Percentiles rank a stretch among this genome's conserved stretches.
These are phyloP conservation scores for Pseudopithomyces maydicus DNA, from an alignment of 2,329 filamentous ascomycete species.

Conservation along the genomic window DNA sequence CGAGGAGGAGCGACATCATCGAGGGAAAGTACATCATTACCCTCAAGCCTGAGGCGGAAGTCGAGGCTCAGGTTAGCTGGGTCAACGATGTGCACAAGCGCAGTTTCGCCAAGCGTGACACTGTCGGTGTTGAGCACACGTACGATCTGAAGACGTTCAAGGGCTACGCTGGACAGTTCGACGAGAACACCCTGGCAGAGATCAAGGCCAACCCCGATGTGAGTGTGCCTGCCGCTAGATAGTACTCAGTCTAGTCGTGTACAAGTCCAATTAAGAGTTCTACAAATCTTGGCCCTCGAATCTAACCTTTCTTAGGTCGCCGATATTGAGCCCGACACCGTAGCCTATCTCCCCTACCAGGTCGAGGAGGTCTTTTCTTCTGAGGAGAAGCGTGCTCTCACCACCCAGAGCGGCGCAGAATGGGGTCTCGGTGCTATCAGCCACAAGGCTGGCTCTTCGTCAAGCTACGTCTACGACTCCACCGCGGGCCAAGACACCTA, in stretches of 20 bases:
- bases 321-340: constrained; percentile 20
- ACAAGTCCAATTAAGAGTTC: neutral
- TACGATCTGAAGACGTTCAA: constrained; percentile 51
- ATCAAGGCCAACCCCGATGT: constrained; percentile 41
- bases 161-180: constrained; percentile 52
- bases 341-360: constrained; percentile 17
- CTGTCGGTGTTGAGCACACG: constrained; percentile 47
- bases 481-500: constrained; percentile 40
- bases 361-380: constrained; percentile 8
- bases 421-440: constrained; percentile 32
- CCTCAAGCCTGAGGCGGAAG: constrained; percentile 23
- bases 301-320: constrained; percentile 11
- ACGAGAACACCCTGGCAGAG: constrained; percentile 47
- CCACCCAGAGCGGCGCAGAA: constrained; percentile 22
- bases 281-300: neutral
- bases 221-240: neutral
- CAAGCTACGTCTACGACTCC: constrained; percentile 23
- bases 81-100: constrained; percentile 44
- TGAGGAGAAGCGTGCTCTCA: constrained; percentile 18
- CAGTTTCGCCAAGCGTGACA: constrained; percentile 44
- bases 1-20: constrained; percentile 19
- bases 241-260: neutral
- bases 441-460: constrained; percentile 14
- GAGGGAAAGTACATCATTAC: constrained; percentile 30
- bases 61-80: constrained; percentile 41